Evolutionary conservation across 495 filamentous ascomycete species (phyloP), one percentile per base, ranked within the genome.

Genomic region (Staphylotrichum longicolle): DNA sequence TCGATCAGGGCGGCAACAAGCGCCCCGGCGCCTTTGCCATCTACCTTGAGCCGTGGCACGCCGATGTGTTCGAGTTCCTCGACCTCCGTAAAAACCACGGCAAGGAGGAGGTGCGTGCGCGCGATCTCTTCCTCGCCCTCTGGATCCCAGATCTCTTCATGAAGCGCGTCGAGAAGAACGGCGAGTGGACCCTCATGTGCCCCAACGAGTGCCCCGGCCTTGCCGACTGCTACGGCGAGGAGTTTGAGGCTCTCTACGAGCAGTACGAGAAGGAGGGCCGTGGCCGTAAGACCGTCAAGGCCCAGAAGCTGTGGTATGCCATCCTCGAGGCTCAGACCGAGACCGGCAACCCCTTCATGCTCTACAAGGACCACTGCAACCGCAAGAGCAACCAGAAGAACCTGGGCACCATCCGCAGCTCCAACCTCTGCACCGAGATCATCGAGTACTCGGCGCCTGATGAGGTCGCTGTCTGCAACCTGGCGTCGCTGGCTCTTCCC

Each of bases 331-430:
- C 95, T 60, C 94, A 98, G 80, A 96, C 92, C 37, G 94, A 98
- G 85, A 98, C 94, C 45, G 94, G 94, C 60, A 96, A 96, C 78
- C 94, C 94, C 49, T 98, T 95, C 81, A 98, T 98, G 90, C 86
- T 96, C 58, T 98, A 98, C 87, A 98, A 98, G 82, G 94, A 98
- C 76, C 85, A 88, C 66, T 93, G 90, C 83, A 98, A 98, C 82
- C 85, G 86, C 68, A 98, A 98, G 86, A 96, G 92, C 82, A 98
- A 98, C 85, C 94, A 98, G 77, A 96, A 98, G 88, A 98, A 98
- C 73, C 83, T 98, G 37, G 94, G 94, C 49, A 96, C 92, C 49
- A 98, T 98, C 68, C 91, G 90, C 71, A 96, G 90, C 83, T 98
- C 94, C 68, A 98, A 98, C 78, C 82, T 98, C 49, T 98, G 94